These are phyloP conservation scores for Phyllosticta citrichinensis DNA, from an alignment of 2,329 filamentous ascomycete species.

Conservation along the genomic window DNA sequence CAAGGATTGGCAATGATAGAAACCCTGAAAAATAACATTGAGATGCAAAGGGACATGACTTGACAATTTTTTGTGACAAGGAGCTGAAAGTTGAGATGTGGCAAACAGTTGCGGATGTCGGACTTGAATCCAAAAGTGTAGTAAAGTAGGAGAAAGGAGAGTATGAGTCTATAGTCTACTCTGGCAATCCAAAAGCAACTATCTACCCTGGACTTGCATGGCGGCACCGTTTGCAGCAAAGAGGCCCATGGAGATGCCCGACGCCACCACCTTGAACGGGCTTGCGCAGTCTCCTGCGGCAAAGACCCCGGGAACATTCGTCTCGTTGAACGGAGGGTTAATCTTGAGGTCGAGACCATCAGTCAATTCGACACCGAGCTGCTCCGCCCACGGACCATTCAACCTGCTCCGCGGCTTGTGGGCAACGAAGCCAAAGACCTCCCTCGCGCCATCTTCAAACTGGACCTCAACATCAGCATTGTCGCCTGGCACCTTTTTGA, in stretches of 20 bases:
- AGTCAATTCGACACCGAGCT: not conserved
- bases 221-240: not conserved
- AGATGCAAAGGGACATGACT: too few species aligned
- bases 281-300: not conserved
- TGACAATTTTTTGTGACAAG: too few species aligned
- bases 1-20: too few species aligned
- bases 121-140: too few species aligned
- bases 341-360: not conserved
- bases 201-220: too few species aligned
- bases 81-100: too few species aligned
- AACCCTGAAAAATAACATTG: too few species aligned
- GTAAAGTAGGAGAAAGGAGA: too few species aligned
- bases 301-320: not conserved
- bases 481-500: not conserved
- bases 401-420: not conserved
- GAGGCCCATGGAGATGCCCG: not conserved
- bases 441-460: not conserved
- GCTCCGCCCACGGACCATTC: not conserved
- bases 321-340: not conserved
- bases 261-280: not conserved
- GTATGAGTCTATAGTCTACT: too few species aligned
- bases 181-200: too few species aligned
- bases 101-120: too few species aligned
- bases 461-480: not conserved
- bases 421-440: not conserved